phyloP scores from a whole-genome alignment of 2,329 filamentous ascomycete species.

The Fonsecaea pedrosoi region DNA sequence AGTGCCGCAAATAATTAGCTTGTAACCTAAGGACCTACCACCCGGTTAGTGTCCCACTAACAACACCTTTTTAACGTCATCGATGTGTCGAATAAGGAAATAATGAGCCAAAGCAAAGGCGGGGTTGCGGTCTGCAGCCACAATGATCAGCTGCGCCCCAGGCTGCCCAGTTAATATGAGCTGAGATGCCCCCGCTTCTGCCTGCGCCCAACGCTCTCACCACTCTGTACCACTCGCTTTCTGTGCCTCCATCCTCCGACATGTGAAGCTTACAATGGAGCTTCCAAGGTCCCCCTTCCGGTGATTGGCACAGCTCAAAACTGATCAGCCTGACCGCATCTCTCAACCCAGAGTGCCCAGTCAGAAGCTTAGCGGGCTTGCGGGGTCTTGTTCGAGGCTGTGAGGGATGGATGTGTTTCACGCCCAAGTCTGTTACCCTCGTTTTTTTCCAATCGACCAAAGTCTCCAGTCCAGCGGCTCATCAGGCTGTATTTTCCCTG shows the following conservation, averaged over 20 bases:
- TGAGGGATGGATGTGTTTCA: not conserved
- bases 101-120: not conserved
- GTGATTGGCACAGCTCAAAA: not conserved
- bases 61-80: no score
- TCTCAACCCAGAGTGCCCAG: not conserved
- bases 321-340: not conserved
- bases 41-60: no score
- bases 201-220: not conserved
- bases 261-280: not conserved
- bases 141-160: not conserved
- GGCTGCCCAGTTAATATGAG: not conserved
- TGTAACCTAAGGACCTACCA: no score
- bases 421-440: not conserved
- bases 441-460: not conserved
- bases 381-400: slow-evolving; percentile 1
- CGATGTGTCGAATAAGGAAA: no score
- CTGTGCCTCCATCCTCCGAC: not conserved
- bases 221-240: not conserved
- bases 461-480: not conserved
- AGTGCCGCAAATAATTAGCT: no score
- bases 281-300: not conserved
- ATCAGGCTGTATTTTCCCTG: not conserved
- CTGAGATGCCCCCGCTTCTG: not conserved
- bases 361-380: not conserved
- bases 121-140: not conserved